A percentile compares a stretch with the other conserved stretches of the same genome.
Evolutionary conservation across 768 basidiomycete genomes (phyloP).

Genomic region (Mycena maculata): DNA sequence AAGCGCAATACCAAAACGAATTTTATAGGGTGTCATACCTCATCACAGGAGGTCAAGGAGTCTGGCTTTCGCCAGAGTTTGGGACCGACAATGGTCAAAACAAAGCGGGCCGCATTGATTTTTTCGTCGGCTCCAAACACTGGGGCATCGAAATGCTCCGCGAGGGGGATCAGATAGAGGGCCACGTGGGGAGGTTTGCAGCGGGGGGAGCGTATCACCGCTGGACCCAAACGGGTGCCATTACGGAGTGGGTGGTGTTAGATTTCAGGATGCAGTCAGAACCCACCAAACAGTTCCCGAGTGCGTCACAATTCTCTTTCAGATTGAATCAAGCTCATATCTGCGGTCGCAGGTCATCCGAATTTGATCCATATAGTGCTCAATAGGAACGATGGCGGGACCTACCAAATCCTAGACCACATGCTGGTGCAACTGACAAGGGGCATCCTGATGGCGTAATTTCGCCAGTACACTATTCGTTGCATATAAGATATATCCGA

Average conservation of each 20-base stretch:
- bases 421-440: too few species aligned
- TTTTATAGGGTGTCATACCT: not conserved
- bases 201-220: not conserved
- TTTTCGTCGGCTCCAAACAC: not conserved
- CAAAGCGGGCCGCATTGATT: not conserved
- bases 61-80: not conserved
- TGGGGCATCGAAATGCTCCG: not conserved
- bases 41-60: not conserved
- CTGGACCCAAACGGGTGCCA: not conserved
- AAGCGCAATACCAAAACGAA: not conserved
- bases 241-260: not conserved
- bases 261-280: conserved; percentile 4
- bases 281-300: too few species aligned
- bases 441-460: too few species aligned
- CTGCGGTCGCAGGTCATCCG: too few species aligned
- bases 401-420: too few species aligned
- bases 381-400: too few species aligned
- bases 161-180: not conserved
- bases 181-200: not conserved
- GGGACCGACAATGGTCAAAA: not conserved
- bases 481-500: too few species aligned
- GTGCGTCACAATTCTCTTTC: too few species aligned
- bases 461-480: too few species aligned
- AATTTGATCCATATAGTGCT: too few species aligned
- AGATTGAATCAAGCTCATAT: too few species aligned